A percentile compares a stretch with the other conserved stretches of the same genome.
Conservation (phyloP, 345 rosid genomes). For the Gossypium anomalum region DNA sequence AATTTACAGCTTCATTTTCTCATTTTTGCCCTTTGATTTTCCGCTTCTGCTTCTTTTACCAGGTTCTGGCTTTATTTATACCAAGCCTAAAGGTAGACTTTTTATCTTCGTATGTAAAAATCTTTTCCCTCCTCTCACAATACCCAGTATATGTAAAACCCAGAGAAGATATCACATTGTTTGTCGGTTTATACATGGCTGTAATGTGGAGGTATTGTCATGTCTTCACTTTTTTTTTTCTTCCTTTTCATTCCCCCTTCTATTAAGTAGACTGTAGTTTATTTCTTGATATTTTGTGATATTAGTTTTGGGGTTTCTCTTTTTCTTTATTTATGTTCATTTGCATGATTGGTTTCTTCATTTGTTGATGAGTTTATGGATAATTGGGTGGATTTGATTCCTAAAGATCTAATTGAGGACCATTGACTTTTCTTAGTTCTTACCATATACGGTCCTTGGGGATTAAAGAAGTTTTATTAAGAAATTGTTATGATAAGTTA, state of each 20-base stretch:
- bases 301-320: not conserved
- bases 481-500: conserved; percentile 6
- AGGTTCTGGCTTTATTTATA: conserved; percentile 4
- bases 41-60: not conserved
- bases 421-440: not conserved
- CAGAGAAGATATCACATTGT: not conserved
- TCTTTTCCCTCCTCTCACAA: not conserved
- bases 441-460: not conserved
- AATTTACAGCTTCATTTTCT: not conserved
- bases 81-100: not conserved
- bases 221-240: not conserved
- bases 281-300: conserved; percentile 7
- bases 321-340: not conserved
- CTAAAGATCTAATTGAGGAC: conserved; percentile 23
- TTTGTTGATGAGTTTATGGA: conserved; percentile 6
- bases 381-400: conserved; percentile 16
- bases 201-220: conserved; percentile 28
- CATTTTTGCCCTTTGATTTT: conserved; percentile 2
- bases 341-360: not conserved
- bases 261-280: conserved; percentile 9
- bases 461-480: not conserved
- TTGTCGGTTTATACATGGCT: conserved; percentile 16
- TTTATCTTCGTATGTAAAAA: not conserved
- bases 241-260: not conserved
- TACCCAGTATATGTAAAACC: not conserved